Percentiles rank a stretch among this genome's conserved stretches.
Conservation (phyloP, 2,329 filamentous ascomycete genomes). For the Botrytis tulipae region DNA sequence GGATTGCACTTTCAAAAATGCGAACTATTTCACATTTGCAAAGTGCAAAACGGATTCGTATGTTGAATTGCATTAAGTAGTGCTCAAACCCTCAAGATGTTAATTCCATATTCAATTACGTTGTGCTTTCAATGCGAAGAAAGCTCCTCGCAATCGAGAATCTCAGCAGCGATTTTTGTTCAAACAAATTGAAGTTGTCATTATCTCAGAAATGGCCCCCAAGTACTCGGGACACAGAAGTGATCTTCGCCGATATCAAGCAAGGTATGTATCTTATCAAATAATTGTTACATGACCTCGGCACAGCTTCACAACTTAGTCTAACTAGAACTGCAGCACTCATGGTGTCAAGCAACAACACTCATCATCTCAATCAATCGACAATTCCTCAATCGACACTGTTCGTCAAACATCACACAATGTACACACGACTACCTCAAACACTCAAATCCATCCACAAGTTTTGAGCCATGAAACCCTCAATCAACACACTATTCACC, state of each 20-base stretch:
- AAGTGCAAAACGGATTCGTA: neutral
- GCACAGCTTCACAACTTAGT: neutral
- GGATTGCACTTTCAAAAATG: conserved; percentile 14
- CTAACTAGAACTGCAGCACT: conserved; percentile 3
- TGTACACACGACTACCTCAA: neutral
- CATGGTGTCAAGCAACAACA: neutral
- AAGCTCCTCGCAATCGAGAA: neutral
- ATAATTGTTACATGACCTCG: neutral
- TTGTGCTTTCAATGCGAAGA: neutral
- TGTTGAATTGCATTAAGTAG: neutral
- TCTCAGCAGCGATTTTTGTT: neutral
- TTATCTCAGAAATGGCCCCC: neutral
- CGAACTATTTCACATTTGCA: conserved; percentile 18
- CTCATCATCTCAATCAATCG: neutral
- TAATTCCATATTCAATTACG: neutral
- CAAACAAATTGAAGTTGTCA: neutral
- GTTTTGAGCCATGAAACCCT: conserved; percentile 2
- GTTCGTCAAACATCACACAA: neutral
- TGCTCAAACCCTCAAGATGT: neutral
- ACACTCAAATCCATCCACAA: neutral
- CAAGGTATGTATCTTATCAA: conserved; percentile 17
- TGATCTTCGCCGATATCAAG: conserved; percentile 10
- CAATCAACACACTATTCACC: neutral
- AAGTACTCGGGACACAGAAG: neutral
- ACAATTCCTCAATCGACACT: neutral